Percentiles rank a stretch among this genome's conserved stretches.
Evolutionary conservation across 345 rosid species (phyloP).

Genomic region (Lagerstroemia speciosa): DNA sequence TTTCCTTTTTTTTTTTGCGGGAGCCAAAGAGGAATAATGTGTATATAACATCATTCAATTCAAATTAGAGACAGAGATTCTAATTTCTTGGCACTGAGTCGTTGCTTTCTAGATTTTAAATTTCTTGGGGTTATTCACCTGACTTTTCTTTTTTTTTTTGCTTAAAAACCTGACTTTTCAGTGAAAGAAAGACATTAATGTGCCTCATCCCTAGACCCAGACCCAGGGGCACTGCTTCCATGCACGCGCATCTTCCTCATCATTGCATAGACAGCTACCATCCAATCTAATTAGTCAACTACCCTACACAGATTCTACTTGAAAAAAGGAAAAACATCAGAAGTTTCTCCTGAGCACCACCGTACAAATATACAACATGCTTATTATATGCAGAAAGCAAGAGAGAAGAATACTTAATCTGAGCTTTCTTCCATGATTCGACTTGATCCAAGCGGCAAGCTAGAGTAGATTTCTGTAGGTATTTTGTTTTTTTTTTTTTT

Average conservation of each 20-base stretch:
- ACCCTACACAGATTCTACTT: too few relatives aligned
- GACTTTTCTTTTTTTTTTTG: not conserved
- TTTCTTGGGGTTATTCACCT: not conserved
- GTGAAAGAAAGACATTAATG: not conserved
- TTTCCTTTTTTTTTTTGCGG: not conserved
- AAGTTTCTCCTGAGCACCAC: too few relatives aligned
- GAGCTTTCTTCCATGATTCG: not conserved
- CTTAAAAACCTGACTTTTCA: not conserved
- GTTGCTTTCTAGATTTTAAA: not conserved
- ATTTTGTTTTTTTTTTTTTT: too few relatives aligned
- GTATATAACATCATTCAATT: not conserved
- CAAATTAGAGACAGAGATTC: not conserved
- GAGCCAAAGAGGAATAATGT: not conserved
- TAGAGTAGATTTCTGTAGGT: too few relatives aligned
- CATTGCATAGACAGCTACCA: not conserved
- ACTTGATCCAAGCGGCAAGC: not conserved
- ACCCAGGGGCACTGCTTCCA: not conserved
- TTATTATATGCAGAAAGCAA: too few relatives aligned
- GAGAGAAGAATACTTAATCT: too few relatives aligned
- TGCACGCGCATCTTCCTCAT: not conserved
- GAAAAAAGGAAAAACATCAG: too few relatives aligned
- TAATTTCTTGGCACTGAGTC: too few relatives aligned
- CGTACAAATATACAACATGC: too few relatives aligned
- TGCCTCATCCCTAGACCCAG: too few relatives aligned
- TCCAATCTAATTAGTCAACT: too few relatives aligned